Conservation (phyloP, 352 stramenopile species). For the Peronospora destructor region DNA sequence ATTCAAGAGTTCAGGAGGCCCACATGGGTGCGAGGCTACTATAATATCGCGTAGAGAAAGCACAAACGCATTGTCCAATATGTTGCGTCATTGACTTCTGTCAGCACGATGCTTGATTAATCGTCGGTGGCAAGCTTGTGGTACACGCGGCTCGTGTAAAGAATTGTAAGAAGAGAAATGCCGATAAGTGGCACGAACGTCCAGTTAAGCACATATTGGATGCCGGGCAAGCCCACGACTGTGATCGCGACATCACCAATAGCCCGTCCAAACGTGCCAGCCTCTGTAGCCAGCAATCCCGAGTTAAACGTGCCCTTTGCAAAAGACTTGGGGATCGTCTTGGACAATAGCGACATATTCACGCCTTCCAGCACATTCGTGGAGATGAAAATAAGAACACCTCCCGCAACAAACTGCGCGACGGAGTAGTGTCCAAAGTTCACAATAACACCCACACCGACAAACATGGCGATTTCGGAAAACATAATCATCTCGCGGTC, state of each 20-base stretch:
- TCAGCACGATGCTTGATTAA: constrained; percentile 15
- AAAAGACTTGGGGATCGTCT: constrained; percentile 90
- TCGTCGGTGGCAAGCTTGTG: constrained; percentile 55
- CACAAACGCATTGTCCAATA: constrained; percentile 3
- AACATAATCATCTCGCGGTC: constrained; percentile 89
- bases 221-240: constrained; percentile 66
- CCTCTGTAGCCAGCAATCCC: constrained; percentile 89
- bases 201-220: constrained; percentile 82
- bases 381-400: constrained; percentile 88
- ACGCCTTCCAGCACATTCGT: constrained; percentile 92
- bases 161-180: constrained; percentile 46
- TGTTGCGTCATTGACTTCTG: constrained; percentile 3
- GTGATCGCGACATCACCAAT: constrained; percentile 85
- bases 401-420: constrained; percentile 80
- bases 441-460: constrained; percentile 85
- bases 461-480: constrained; percentile 81
- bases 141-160: constrained; percentile 72
- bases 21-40: constrained; percentile 5
- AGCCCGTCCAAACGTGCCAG: constrained; percentile 85
- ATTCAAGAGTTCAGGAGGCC: constrained; percentile 18
- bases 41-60: background rate
- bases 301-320: constrained; percentile 92
- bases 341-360: constrained; percentile 90
- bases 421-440: constrained; percentile 81
- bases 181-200: constrained; percentile 65